phyloP scores from a whole-genome alignment of 805 yeast genomes.

The Kodamaea lidongshanica region DNA sequence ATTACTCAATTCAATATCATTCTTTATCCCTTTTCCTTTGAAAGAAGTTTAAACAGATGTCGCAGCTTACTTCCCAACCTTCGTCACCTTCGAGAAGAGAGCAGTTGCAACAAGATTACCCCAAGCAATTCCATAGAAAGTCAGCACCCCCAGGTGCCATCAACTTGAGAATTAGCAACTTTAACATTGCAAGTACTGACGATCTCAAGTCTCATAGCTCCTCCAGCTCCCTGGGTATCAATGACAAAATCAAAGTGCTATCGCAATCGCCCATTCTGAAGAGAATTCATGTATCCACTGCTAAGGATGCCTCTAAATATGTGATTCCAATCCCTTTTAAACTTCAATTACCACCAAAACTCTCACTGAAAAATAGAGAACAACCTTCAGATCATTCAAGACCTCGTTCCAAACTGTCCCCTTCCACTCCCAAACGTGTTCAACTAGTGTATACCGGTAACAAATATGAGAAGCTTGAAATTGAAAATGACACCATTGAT shows the following conservation, averaged over 20 bases:
- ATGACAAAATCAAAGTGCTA: slow-evolving; percentile 21
- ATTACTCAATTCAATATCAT: no score
- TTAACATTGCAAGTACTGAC: slow-evolving; percentile 16
- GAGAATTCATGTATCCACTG: slow-evolving; percentile 27
- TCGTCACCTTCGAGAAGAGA: slow-evolving; percentile 2
- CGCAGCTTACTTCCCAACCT: slow-evolving; percentile 2
- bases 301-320: slow-evolving; percentile 19
- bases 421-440: slow-evolving; percentile 11
- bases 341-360: slow-evolving; percentile 35
- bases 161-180: slow-evolving; percentile 17
- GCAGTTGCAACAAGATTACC: slow-evolving; percentile 32
- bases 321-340: slow-evolving; percentile 41
- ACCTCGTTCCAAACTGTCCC: slow-evolving; percentile 8
- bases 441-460: slow-evolving; percentile 30
- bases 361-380: slow-evolving; percentile 22
- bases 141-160: slow-evolving; percentile 17
- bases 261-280: slow-evolving; percentile 33
- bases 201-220: slow-evolving; percentile 21
- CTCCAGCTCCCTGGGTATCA: slow-evolving; percentile 16
- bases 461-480: slow-evolving; percentile 32
- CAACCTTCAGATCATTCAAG: slow-evolving; percentile 10
- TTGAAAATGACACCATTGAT: slow-evolving; percentile 15
- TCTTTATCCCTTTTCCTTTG: no score
- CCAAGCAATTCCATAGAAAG: slow-evolving; percentile 14
- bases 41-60: no score